Conservation (phyloP, 2,329 filamentous ascomycete genomes). For the Fusarium robinianum region DNA sequence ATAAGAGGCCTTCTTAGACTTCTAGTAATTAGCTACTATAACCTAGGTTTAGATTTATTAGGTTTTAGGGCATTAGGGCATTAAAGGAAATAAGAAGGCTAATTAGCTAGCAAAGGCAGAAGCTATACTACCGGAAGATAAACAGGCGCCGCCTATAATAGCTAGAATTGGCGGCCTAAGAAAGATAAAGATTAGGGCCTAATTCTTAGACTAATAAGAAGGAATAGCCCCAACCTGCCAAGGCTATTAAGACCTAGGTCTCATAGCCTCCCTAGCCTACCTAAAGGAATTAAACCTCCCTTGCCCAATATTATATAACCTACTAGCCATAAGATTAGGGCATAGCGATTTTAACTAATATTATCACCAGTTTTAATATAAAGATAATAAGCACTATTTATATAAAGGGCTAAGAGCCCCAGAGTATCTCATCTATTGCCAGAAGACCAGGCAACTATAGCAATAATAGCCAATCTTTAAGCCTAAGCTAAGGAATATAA, state of each 20-base stretch:
- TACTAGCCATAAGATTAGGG: background rate
- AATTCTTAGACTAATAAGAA: background rate
- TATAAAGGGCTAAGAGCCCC: background rate
- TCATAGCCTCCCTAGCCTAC: background rate
- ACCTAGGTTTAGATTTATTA: background rate
- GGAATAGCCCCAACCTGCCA: background rate
- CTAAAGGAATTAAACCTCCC: background rate
- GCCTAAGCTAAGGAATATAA: background rate
- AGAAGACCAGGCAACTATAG: background rate
- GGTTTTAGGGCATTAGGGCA: background rate
- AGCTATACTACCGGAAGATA: background rate
- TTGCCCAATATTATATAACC: background rate
- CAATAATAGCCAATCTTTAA: conserved; percentile 3
- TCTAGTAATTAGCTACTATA: background rate
- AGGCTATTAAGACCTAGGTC: background rate
- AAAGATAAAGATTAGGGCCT: background rate
- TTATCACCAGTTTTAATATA: background rate
- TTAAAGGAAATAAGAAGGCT: conserved; percentile 3
- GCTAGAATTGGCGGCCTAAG: background rate
- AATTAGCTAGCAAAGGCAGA: conserved; percentile 1
- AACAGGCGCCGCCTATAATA: background rate
- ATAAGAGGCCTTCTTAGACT: conserved; percentile 3
- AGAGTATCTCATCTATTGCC: conserved; percentile 2
- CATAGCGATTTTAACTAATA: background rate
- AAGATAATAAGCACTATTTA: background rate